These are phyloP conservation scores for Colletotrichum liaoningense DNA, from an alignment of 2,329 filamentous ascomycete species.

Conservation along the genomic window DNA sequence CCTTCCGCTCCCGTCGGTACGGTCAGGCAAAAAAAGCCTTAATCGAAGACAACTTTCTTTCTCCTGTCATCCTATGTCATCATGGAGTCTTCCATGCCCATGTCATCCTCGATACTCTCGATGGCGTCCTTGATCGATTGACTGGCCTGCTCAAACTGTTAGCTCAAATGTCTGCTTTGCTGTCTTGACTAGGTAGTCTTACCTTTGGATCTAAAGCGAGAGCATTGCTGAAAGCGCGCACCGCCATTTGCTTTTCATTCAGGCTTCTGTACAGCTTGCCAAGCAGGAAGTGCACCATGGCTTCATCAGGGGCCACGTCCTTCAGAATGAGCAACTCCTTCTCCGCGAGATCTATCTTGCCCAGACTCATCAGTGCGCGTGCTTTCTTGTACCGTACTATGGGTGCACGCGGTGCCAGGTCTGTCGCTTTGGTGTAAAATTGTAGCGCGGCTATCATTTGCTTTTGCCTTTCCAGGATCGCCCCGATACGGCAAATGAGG, in stretches of 20 bases:
- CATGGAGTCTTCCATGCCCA: slow-evolving; percentile 76
- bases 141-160: slow-evolving; percentile 73
- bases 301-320: slow-evolving; percentile 91
- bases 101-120: slow-evolving; percentile 87
- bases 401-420: slow-evolving; percentile 83
- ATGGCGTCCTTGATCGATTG: slow-evolving; percentile 97
- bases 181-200: slow-evolving; percentile 44
- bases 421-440: slow-evolving; percentile 85
- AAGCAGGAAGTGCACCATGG: slow-evolving; percentile 94
- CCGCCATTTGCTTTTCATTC: slow-evolving; percentile 81
- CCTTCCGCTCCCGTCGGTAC: not conserved
- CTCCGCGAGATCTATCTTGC: slow-evolving; percentile 77
- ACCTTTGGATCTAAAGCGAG: slow-evolving; percentile 97
- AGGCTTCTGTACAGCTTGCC: slow-evolving; percentile 83
- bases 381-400: slow-evolving; percentile 95
- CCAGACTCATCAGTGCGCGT: slow-evolving; percentile 82
- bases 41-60: not conserved
- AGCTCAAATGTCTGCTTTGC: slow-evolving; percentile 16
- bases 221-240: slow-evolving; percentile 94
- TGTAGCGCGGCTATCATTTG: slow-evolving; percentile 81
- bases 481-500: slow-evolving; percentile 90
- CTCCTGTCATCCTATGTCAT: slow-evolving; percentile 57
- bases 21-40: not conserved
- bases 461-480: slow-evolving; percentile 89
- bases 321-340: slow-evolving; percentile 89